Conservation (phyloP, 331 rosid species). For the Phaseolus coccineus region DNA sequence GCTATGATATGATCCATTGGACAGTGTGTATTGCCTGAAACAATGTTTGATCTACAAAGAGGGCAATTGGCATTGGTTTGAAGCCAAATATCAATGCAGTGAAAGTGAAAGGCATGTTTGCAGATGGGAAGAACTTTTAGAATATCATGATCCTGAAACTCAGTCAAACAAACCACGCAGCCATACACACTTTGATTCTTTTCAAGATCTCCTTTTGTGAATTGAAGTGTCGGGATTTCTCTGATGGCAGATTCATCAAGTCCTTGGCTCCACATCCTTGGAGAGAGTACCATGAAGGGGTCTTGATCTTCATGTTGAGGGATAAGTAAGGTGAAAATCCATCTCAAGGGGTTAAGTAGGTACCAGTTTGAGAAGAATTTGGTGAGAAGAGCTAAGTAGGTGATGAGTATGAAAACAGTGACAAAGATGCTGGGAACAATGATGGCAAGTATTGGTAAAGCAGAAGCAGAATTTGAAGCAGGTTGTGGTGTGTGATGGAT, state of each 20-base stretch:
- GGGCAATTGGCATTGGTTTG: slow-evolving; percentile 81
- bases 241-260: slow-evolving; percentile 64
- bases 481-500: slow-evolving; percentile 38
- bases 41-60: slow-evolving; percentile 68
- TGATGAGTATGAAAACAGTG: slow-evolving; percentile 59
- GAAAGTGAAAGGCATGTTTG: slow-evolving; percentile 75
- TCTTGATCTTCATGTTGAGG: slow-evolving; percentile 50
- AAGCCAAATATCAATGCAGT: slow-evolving; percentile 87
- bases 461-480: slow-evolving; percentile 41
- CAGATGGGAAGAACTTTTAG: slow-evolving; percentile 71
- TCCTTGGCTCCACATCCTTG: slow-evolving; percentile 57
- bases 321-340: slow-evolving; percentile 48
- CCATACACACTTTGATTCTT: slow-evolving; percentile 48
- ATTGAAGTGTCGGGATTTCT: slow-evolving; percentile 68
- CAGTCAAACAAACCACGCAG: slow-evolving; percentile 76
- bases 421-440: slow-evolving; percentile 60
- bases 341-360: slow-evolving; percentile 53
- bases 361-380: slow-evolving; percentile 68
- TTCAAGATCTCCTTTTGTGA: slow-evolving; percentile 42
- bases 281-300: slow-evolving; percentile 67
- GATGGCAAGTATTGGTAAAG: slow-evolving; percentile 64
- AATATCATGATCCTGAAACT: slow-evolving; percentile 65
- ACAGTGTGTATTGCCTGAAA: slow-evolving; percentile 50
- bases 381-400: slow-evolving; percentile 62
- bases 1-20: slow-evolving; percentile 56